These are phyloP conservation scores for Penicillium thymicola DNA, from an alignment of 2,329 filamentous ascomycete species.

Conservation along the genomic window DNA sequence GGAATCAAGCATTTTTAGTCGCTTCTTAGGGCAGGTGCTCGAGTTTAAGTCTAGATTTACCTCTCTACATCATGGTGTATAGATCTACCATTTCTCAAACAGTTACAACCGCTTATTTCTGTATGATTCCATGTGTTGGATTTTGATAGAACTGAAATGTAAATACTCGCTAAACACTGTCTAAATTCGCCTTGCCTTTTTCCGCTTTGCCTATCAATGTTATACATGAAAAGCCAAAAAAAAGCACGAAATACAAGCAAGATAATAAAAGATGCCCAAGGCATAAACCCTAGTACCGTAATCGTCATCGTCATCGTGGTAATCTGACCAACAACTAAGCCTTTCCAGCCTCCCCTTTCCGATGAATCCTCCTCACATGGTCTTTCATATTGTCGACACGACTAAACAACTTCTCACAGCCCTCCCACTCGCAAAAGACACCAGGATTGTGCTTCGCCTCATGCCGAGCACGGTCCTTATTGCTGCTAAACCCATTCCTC, in stretches of 20 bases:
- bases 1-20: neutral
- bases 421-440: constrained; percentile 58
- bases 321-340: neutral
- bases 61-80: neutral
- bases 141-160: neutral
- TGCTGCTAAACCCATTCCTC: constrained; percentile 59
- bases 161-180: neutral
- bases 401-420: constrained; percentile 58
- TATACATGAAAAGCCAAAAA: neutral
- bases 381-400: constrained; percentile 61
- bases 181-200: neutral
- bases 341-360: constrained; percentile 12
- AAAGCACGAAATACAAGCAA: neutral
- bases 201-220: neutral
- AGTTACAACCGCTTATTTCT: neutral
- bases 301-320: neutral
- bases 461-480: constrained; percentile 60
- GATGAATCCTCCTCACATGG: constrained; percentile 46
- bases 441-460: constrained; percentile 62
- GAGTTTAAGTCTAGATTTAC: neutral
- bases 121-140: neutral
- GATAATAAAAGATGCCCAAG: neutral
- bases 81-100: neutral
- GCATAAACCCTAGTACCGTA: neutral
- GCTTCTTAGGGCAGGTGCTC: neutral